These are phyloP conservation scores for Penicillium sp. DNA, from an alignment of 2,329 filamentous ascomycete genomes.

Conservation along the genomic window DNA sequence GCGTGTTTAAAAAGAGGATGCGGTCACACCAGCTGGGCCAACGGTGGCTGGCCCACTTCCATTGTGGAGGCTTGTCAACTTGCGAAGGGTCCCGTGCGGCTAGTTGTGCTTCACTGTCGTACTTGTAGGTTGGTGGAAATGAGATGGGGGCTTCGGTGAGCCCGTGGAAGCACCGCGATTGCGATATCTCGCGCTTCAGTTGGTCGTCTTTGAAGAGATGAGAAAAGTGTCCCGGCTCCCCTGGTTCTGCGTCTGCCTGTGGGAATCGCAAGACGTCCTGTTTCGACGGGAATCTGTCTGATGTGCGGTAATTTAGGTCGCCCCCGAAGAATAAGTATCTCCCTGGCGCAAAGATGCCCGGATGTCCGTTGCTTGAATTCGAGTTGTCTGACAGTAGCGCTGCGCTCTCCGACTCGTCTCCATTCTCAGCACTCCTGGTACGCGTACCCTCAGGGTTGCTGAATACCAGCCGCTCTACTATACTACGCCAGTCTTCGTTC, in stretches of 20 bases:
- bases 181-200: constrained; percentile 71
- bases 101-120: constrained; percentile 56
- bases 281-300: constrained; percentile 65
- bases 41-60: constrained; percentile 79
- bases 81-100: constrained; percentile 31
- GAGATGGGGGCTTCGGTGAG: constrained; percentile 73
- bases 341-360: constrained; percentile 71
- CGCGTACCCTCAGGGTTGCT: constrained; percentile 34
- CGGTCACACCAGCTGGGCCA: constrained; percentile 95
- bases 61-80: constrained; percentile 52
- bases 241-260: constrained; percentile 55
- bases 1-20: constrained; percentile 75
- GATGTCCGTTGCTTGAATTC: constrained; percentile 36
- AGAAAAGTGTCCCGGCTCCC: constrained; percentile 66
- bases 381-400: constrained; percentile 37
- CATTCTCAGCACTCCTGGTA: constrained; percentile 40
- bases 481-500: constrained; percentile 86
- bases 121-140: constrained; percentile 97
- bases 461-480: constrained; percentile 82
- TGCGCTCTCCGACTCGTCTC: constrained; percentile 34
- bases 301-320: constrained; percentile 94
- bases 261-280: constrained; percentile 67
- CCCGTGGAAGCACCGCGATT: constrained; percentile 76
- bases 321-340: constrained; percentile 85
- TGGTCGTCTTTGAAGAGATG: constrained; percentile 78